Percentiles rank a stretch among this genome's conserved stretches.
Evolutionary conservation across 2,329 filamentous ascomycete species (phyloP).

Genomic region (Fusarium armeniacum): DNA sequence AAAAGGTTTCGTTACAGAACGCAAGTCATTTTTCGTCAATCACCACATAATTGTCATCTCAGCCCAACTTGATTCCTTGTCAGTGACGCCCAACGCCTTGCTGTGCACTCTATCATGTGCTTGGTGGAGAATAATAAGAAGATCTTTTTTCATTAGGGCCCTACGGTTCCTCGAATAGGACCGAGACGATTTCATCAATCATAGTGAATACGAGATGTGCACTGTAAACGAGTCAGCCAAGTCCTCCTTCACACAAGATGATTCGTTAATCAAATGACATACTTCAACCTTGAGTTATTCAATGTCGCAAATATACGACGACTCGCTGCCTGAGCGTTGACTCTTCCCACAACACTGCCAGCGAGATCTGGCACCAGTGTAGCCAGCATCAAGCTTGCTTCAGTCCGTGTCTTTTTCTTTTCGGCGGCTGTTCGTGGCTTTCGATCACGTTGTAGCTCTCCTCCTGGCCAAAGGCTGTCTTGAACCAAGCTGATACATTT

Average conservation of each 20-base stretch:
- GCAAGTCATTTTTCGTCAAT: slow-evolving; percentile 33
- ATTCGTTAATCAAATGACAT: slow-evolving; percentile 57
- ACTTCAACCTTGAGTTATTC: slow-evolving; percentile 93
- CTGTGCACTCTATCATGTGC: slow-evolving; percentile 39
- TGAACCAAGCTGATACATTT: slow-evolving; percentile 81
- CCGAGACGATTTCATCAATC: slow-evolving; percentile 76
- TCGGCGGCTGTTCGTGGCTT: slow-evolving; percentile 75
- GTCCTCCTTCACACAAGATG: background rate
- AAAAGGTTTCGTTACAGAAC: slow-evolving; percentile 12
- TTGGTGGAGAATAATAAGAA: slow-evolving; percentile 25
- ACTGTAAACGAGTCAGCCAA: slow-evolving; percentile 55
- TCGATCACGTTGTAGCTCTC: slow-evolving; percentile 64
- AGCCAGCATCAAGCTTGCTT: slow-evolving; percentile 89
- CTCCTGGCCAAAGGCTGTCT: slow-evolving; percentile 86
- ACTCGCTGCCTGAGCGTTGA: slow-evolving; percentile 91
- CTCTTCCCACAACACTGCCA: slow-evolving; percentile 90
- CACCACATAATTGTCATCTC: slow-evolving; percentile 20
- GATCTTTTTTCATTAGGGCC: slow-evolving; percentile 12
- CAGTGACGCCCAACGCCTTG: slow-evolving; percentile 46
- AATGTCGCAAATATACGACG: slow-evolving; percentile 89
- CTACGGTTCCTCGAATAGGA: slow-evolving; percentile 69
- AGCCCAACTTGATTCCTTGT: slow-evolving; percentile 35
- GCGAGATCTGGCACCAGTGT: slow-evolving; percentile 92
- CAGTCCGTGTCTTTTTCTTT: slow-evolving; percentile 83
- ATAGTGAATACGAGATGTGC: slow-evolving; percentile 79